These are phyloP conservation scores for Nepenthes alata DNA, from an alignment of 179 eudicot genomes.

Conservation along the genomic window DNA sequence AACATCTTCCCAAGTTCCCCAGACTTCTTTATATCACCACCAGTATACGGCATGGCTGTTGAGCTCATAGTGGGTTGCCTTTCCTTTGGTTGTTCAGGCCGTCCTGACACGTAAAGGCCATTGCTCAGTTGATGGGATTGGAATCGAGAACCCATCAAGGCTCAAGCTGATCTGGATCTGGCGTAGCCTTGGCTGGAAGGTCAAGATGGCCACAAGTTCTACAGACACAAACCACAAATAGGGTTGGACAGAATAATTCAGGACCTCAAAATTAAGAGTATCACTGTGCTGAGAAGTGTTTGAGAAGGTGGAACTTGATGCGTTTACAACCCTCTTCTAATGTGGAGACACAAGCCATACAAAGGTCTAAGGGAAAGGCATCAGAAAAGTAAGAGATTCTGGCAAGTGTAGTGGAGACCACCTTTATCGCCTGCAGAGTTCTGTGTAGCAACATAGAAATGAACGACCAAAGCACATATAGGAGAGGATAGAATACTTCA, in stretches of 20 bases:
- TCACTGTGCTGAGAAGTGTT: neutral
- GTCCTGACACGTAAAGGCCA: constrained; percentile 89
- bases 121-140: constrained; percentile 78
- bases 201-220: constrained; percentile 6
- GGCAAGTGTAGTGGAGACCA: no score
- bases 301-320: no score
- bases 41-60: constrained; percentile 83
- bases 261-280: neutral
- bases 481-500: no score
- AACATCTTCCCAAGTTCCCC: constrained; percentile 97
- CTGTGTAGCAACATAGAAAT: no score
- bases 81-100: constrained; percentile 91
- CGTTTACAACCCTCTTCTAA: neutral
- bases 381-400: no score
- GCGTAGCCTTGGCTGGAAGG: constrained; percentile 1
- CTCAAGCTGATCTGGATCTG: constrained; percentile 5
- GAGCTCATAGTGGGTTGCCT: constrained; percentile 83
- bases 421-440: no score
- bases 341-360: neutral
- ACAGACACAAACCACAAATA: constrained; percentile 13
- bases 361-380: no score
- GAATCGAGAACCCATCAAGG: constrained; percentile 66
- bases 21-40: constrained; percentile 87
- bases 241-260: neutral
- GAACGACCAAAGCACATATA: no score